Evolutionary conservation across 1,139 yeast genomes (phyloP).

Genomic region (Blastobotrys indianensis): DNA sequence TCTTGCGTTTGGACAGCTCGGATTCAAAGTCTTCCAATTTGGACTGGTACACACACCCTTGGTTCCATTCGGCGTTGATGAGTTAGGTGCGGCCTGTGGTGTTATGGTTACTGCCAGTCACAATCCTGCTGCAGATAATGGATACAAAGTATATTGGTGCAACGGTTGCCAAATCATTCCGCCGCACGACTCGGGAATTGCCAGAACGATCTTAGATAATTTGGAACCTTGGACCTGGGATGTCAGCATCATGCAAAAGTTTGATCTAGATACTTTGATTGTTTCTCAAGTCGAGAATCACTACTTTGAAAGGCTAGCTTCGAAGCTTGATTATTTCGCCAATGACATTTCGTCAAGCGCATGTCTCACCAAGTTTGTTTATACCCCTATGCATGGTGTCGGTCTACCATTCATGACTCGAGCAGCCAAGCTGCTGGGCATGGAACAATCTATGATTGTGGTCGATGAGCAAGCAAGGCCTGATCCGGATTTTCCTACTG

Average conservation of each 20-base stretch:
- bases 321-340: conserved; percentile 6
- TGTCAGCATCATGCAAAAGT: conserved; percentile 11
- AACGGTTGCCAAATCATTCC: conserved; percentile 97
- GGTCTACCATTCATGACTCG: conserved; percentile 44
- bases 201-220: conserved; percentile 54
- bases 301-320: conserved; percentile 21
- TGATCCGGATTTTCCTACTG: conserved; percentile 82
- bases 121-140: conserved; percentile 89
- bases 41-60: conserved; percentile 79
- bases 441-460: conserved; percentile 34
- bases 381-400: conserved; percentile 95
- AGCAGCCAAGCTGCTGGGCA: conserved; percentile 28
- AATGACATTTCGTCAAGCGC: neutral
- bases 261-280: conserved; percentile 8
- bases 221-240: conserved; percentile 51
- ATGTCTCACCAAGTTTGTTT: conserved; percentile 44
- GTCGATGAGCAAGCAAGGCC: conserved; percentile 64
- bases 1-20: conserved; percentile 60
- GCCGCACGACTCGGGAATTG: conserved; percentile 76
- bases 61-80: conserved; percentile 81
- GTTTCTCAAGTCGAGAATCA: conserved; percentile 17
- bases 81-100: conserved; percentile 63
- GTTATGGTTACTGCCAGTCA: conserved; percentile 97
- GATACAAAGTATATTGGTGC: conserved; percentile 87
- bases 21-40: conserved; percentile 63